Conservation (phyloP, 805 yeast species). For the Starmerella riodocensis region DNA sequence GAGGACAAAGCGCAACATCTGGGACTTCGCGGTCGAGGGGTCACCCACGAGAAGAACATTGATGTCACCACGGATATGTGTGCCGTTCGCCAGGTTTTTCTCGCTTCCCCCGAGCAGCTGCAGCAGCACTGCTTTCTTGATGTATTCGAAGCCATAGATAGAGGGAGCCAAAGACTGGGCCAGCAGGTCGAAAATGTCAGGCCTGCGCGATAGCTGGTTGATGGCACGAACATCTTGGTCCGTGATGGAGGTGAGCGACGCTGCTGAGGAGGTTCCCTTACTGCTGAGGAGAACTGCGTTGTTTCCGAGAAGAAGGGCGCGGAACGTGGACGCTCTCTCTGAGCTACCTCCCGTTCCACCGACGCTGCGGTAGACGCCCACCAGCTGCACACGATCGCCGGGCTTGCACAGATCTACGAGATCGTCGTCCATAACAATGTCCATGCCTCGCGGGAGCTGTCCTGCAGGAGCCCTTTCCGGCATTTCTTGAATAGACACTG, state of each 20-base stretch:
- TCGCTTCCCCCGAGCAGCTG: conserved; percentile 92
- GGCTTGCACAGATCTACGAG: conserved; percentile 86
- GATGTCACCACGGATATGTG: conserved; percentile 96
- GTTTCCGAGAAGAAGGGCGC: conserved; percentile 73
- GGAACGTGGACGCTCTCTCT: conserved; percentile 37
- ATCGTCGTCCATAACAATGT: conserved; percentile 87
- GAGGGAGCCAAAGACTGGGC: conserved; percentile 89
- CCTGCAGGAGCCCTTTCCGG: conserved; percentile 98
- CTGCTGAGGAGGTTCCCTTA: conserved; percentile 45
- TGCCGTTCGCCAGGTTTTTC: conserved; percentile 84
- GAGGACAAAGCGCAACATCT: conserved; percentile 81
- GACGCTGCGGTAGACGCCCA: conserved; percentile 84
- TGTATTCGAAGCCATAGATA: conserved; percentile 82
- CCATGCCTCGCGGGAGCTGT: conserved; percentile 85
- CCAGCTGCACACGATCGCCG: conserved; percentile 87
- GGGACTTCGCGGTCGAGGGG: conserved; percentile 97
- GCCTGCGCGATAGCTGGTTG: conserved; percentile 58
- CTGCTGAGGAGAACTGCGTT: conserved; percentile 82
- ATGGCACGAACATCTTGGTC: conserved; percentile 79
- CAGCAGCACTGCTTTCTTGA: conserved; percentile 78
- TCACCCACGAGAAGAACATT: conserved; percentile 95
- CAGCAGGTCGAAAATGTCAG: conserved; percentile 61
- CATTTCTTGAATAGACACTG: conserved; percentile 88
- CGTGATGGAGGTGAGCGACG: conserved; percentile 63
- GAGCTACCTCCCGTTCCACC: conserved; percentile 40